Percentiles rank a stretch among this genome's conserved stretches.
These are phyloP conservation scores for Penicillium parvum DNA, from an alignment of 495 filamentous ascomycete genomes.

Conservation along the genomic window DNA sequence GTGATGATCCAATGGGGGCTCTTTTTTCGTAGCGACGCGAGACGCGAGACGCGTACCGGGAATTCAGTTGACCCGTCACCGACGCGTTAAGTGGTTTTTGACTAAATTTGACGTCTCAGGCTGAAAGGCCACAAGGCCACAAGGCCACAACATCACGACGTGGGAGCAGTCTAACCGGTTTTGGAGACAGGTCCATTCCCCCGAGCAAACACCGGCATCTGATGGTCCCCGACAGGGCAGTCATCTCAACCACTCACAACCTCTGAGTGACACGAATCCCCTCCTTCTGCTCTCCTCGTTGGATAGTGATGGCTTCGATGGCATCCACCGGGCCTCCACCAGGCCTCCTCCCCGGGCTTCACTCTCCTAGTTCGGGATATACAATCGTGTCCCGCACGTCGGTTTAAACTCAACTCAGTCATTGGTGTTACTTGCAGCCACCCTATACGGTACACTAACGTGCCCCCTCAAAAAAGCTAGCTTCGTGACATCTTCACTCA, in stretches of 20 bases:
- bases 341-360: not conserved
- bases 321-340: constrained; percentile 1
- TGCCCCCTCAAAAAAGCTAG: too few species aligned
- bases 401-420: constrained; percentile 3
- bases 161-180: too few species aligned
- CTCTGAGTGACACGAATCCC: not conserved
- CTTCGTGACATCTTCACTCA: too few species aligned
- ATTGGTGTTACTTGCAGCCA: not conserved
- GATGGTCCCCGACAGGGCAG: not conserved
- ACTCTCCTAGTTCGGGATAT: constrained; percentile 4
- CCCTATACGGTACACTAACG: too few species aligned
- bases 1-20: constrained; percentile 9
- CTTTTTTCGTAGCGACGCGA: constrained; percentile 25
- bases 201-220: constrained; percentile 3
- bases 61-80: constrained; percentile 8
- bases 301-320: not conserved
- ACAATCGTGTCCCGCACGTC: constrained; percentile 3
- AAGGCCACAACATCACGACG: not conserved
- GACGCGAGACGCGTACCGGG: constrained; percentile 35
- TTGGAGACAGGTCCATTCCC: not conserved
- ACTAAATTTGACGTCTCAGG: not conserved
- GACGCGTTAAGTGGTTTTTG: constrained; percentile 43
- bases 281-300: not conserved
- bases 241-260: not conserved
- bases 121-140: not conserved